These are phyloP conservation scores for Dactylellina parvicollis DNA, from an alignment of 2,329 filamentous ascomycete genomes.

Conservation along the genomic window DNA sequence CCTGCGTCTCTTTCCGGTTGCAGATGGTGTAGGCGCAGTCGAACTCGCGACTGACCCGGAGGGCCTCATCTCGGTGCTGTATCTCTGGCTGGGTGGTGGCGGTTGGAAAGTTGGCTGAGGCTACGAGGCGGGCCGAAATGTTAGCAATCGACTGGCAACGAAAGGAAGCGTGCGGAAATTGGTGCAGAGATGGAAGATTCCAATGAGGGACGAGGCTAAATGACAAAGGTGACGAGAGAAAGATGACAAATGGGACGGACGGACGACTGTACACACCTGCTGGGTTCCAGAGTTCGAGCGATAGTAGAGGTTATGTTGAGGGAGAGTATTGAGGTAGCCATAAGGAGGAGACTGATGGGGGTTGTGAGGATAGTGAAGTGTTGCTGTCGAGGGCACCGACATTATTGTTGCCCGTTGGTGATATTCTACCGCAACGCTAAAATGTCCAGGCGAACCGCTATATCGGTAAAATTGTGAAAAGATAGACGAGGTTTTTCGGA, in stretches of 20 bases:
- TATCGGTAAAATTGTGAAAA: neutral
- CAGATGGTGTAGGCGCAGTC: conserved; percentile 41
- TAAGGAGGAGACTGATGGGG: conserved; percentile 49
- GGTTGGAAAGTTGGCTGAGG: conserved; percentile 39
- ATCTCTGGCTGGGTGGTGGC: conserved; percentile 31
- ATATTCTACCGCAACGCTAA: too few relatives aligned
- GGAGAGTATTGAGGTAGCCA: conserved; percentile 46
- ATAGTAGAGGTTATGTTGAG: conserved; percentile 51
- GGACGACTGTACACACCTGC: conserved; percentile 29
- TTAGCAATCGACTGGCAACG: conserved; percentile 18
- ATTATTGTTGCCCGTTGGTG: conserved; percentile 44
- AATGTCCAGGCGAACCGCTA: neutral
- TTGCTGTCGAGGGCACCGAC: conserved; percentile 51
- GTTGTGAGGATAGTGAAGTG: conserved; percentile 52
- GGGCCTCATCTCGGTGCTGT: conserved; percentile 62
- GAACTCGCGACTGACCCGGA: conserved; percentile 58
- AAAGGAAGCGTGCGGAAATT: neutral
- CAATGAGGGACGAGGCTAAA: neutral
- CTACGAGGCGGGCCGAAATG: conserved; percentile 13
- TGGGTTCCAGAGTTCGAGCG: conserved; percentile 49
- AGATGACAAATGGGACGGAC: neutral
- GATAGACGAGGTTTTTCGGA: neutral
- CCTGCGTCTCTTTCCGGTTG: conserved; percentile 64
- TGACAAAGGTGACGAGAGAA: neutral
- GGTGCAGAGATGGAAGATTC: neutral